phyloP scores from a whole-genome alignment of 768 basidiomycete genomes.

The Hydnomerulius pinastri region DNA sequence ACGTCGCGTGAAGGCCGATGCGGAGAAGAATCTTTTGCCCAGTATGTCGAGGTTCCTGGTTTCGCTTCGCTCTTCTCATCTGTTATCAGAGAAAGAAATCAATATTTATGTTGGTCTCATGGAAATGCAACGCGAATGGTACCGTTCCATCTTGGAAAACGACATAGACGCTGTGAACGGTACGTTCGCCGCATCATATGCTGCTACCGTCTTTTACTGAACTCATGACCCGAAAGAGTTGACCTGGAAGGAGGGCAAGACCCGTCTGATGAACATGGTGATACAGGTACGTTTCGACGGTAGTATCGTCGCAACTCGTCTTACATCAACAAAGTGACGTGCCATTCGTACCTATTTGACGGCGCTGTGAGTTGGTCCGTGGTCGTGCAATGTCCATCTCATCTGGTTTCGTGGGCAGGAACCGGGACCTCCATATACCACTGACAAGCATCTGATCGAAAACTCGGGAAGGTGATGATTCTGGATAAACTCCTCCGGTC shows the following conservation, averaged over 20 bases:
- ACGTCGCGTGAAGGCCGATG: conserved; percentile 92
- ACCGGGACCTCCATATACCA: conserved; percentile 97
- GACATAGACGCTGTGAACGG: conserved; percentile 99
- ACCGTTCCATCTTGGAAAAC: conserved; percentile 92
- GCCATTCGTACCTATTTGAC: conserved; percentile 91
- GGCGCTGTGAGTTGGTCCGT: conserved; percentile 67
- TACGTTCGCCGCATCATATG: conserved; percentile 27
- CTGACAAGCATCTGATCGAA: conserved; percentile 92
- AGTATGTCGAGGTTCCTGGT: conserved; percentile 50
- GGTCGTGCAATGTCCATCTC: background rate
- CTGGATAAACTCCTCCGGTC: conserved; percentile 87
- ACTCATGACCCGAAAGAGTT: conserved; percentile 53
- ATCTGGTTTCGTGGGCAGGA: conserved; percentile 50
- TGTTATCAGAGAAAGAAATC: conserved; percentile 85
- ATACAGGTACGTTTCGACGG: conserved; percentile 73
- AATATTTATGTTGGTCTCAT: conserved; percentile 97
- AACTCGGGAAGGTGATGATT: conserved; percentile 96
- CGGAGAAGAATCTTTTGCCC: conserved; percentile 93
- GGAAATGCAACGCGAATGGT: conserved; percentile 99
- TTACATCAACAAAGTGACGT: conserved; percentile 64
- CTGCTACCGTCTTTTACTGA: background rate
- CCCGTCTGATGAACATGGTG: conserved; percentile 96
- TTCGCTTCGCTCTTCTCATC: background rate
- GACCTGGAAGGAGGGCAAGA: conserved; percentile 97
- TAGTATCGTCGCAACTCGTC: background rate